Conservation (phyloP, 208 protist genomes). For the Angomonas ambiguus region DNA sequence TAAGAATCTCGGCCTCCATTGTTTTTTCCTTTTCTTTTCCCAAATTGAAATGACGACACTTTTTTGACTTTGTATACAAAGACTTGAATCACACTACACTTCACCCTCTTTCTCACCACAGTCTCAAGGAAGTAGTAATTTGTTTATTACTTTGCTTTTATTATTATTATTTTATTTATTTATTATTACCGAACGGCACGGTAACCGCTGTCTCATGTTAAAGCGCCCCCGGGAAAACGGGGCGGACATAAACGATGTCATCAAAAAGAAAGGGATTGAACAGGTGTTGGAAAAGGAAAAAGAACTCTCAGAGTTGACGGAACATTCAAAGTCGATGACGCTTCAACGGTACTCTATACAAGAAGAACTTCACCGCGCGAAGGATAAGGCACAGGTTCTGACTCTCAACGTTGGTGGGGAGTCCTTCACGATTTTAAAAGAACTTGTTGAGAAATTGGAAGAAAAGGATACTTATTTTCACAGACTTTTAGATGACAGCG, state of each 20-base stretch:
- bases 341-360: constrained; percentile 10
- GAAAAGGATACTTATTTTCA: constrained; percentile 33
- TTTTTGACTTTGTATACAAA: too few species aligned
- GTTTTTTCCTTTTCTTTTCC: constrained; percentile 6
- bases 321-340: not conserved
- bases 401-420: constrained; percentile 81
- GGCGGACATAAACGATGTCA: not conserved
- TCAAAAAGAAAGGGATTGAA: not conserved
- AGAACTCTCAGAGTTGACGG: not conserved
- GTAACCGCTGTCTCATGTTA: not conserved
- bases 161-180: not conserved
- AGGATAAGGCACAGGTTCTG: constrained; percentile 20
- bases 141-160: too few species aligned
- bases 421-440: constrained; percentile 58
- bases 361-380: constrained; percentile 14
- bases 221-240: not conserved
- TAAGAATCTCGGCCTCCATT: too few species aligned
- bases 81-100: too few species aligned
- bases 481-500: constrained; percentile 22
- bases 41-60: too few species aligned
- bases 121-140: too few species aligned
- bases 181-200: not conserved
- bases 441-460: constrained; percentile 1
- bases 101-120: too few species aligned
- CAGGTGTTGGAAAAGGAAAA: not conserved